Evolutionary conservation across 148 eudicot genomes (phyloP), one percentile per base, ranked within the genome.

Genomic region (Chenopodium album): DNA sequence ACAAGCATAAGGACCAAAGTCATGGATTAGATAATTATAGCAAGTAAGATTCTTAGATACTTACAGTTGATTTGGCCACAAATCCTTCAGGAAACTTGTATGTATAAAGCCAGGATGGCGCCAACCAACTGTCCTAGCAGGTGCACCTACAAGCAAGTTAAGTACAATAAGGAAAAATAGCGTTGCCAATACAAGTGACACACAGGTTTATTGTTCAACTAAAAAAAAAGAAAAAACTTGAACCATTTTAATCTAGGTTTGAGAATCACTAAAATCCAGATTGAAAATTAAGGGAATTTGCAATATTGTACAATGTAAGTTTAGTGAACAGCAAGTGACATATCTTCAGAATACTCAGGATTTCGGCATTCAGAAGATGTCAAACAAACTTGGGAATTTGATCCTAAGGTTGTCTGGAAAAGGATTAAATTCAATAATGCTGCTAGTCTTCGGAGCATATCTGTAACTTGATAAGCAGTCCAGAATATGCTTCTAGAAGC

Each of bases 51-150:
- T 59, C 19, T 79, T 46, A 70, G 56, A 82, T 71, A 54, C 89
- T 71, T 85, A 95, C 99, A 31, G 65, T 32, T 81, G 78, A 81
- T 87, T 87, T 34, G 98, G 99, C 98, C 99, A 96, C 87, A 94
- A 81, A 70, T 91, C 93, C 86, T 91, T 92, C 66, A 96, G 86
- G 86, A 94, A 94, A 83, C 99, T 90, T 31, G 99, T 96, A 77
- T 96, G 99, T 63, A 90, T 91, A 84, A 89, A 94, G n/a, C 98
- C 99, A 80, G 98, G 98, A 85, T 96, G 93, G 41, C 95, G 97
- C 99, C 99, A 96, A 52, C 99, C 99, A 71, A 96, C 97, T 28
- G 98, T 93, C 75, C 97, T 86, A 52, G 98, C 99, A 37, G 99
- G 99, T 79, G 94, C 85, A 73, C 95, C 99, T 95, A 84, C 83